Conservation (phyloP, 306 rosid species). For the Dryas alaskensis region DNA sequence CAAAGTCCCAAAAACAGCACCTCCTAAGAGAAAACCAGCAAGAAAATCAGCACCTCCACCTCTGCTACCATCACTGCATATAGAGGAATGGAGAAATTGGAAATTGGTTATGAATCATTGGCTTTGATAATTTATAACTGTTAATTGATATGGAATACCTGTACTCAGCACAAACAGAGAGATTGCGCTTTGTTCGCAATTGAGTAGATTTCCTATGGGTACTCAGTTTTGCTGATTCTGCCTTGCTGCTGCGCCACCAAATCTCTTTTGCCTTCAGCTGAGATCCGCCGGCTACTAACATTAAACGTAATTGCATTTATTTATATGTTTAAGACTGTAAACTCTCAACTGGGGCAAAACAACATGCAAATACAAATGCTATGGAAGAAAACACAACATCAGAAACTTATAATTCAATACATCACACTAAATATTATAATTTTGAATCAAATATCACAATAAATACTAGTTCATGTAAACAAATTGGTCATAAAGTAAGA, state of each 20-base stretch:
- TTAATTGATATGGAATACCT: conserved; percentile 20
- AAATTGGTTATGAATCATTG: neutral
- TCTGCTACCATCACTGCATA: conserved; percentile 52
- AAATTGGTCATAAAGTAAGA: neutral
- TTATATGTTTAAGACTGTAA: neutral
- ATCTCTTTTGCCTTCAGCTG: conserved; percentile 47
- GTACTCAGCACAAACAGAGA: conserved; percentile 61
- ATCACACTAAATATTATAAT: neutral
- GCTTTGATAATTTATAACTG: neutral
- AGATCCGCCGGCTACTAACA: conserved; percentile 42
- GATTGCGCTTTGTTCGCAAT: conserved; percentile 37
- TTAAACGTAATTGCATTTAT: conserved; percentile 1
- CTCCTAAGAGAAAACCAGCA: conserved; percentile 86
- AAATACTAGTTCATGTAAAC: neutral
- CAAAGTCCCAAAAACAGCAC: conserved; percentile 81
- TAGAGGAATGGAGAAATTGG: conserved; percentile 10
- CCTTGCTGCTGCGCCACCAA: conserved; percentile 38
- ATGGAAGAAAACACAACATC: neutral
- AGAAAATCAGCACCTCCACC: conserved; percentile 78
- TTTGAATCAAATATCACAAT: neutral
- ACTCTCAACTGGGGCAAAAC: neutral
- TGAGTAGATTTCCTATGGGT: conserved; percentile 45
- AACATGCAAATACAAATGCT: too few species aligned
- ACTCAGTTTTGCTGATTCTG: conserved; percentile 43
- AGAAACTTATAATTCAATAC: neutral